These are phyloP conservation scores for Fusarium hostae DNA, from an alignment of 2,329 filamentous ascomycete genomes.

Conservation along the genomic window DNA sequence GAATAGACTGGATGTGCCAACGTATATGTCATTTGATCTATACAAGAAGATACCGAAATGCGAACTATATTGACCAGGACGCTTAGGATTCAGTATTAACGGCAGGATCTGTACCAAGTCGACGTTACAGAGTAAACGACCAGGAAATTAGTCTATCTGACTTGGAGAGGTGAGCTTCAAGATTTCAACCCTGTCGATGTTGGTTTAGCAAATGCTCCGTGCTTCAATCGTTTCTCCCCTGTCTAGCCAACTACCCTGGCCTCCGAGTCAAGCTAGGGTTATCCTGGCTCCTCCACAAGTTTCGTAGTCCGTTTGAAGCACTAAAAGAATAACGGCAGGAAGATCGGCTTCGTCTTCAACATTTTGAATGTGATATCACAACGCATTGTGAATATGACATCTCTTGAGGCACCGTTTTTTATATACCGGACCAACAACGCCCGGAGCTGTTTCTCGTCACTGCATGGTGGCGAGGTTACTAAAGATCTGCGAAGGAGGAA, in stretches of 20 bases:
- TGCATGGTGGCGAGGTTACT: constrained; percentile 30
- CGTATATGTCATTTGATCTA: not conserved
- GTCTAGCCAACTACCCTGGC: constrained; percentile 41
- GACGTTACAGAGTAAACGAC: not conserved
- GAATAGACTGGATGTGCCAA: no score
- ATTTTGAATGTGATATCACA: constrained; percentile 25
- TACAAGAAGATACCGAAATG: not conserved
- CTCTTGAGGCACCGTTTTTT: constrained; percentile 3
- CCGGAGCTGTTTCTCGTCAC: constrained; percentile 2
- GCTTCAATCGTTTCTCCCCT: constrained; percentile 41
- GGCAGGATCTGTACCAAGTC: not conserved
- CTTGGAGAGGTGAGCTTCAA: constrained; percentile 14
- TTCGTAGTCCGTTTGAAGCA: constrained; percentile 33
- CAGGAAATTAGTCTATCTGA: constrained; percentile 3
- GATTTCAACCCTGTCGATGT: constrained; percentile 34
- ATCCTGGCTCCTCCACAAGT: constrained; percentile 46
- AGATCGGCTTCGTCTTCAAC: constrained; percentile 37
- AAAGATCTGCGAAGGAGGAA: constrained; percentile 26
- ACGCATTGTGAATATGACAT: constrained; percentile 17
- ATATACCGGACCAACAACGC: constrained; percentile 14
- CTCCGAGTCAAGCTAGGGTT: constrained; percentile 41
- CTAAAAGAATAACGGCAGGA: constrained; percentile 39
- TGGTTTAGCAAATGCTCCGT: constrained; percentile 46
- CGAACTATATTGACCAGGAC: not conserved
- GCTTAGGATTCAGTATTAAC: not conserved